phyloP scores from a whole-genome alignment of 2,329 filamentous ascomycete species.

The Thelonectria rubi region DNA sequence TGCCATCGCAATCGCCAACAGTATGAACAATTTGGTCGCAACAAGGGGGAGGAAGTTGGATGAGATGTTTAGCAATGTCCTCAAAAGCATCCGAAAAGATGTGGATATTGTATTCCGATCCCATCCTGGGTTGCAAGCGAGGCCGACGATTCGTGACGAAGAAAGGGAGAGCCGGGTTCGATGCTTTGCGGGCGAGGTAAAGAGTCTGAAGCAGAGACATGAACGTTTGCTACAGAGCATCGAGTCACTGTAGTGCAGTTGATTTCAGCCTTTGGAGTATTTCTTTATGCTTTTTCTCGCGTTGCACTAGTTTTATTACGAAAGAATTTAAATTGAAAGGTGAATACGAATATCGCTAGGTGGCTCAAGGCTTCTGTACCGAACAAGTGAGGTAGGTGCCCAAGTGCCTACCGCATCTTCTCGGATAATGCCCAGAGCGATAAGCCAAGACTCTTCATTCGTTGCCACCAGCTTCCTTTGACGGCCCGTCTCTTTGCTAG shows the following conservation, averaged over 20 bases:
- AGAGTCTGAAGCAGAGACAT: not conserved
- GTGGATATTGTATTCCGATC: slow-evolving; percentile 9
- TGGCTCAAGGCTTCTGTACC: too few relatives aligned
- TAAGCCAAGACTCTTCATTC: too few relatives aligned
- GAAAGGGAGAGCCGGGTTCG: not conserved
- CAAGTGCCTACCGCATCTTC: too few relatives aligned
- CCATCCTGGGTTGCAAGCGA: not conserved
- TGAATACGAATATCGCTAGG: too few relatives aligned
- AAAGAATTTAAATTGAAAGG: too few relatives aligned
- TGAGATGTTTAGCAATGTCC: not conserved
- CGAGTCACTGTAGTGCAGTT: not conserved
- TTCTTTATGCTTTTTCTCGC: too few relatives aligned
- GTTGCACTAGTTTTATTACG: too few relatives aligned
- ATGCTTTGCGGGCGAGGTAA: not conserved
- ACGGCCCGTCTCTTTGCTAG: too few relatives aligned
- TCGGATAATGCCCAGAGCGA: too few relatives aligned
- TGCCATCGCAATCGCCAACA: not conserved
- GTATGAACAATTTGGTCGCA: not conserved
- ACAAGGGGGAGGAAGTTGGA: not conserved
- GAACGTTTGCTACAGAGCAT: not conserved
- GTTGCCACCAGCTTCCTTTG: too few relatives aligned
- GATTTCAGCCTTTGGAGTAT: too few relatives aligned
- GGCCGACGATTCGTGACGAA: not conserved
- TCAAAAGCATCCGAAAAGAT: not conserved
- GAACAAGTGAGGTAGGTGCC: too few relatives aligned